A percentile compares a stretch with the other conserved stretches of the same genome.
phyloP scores from a whole-genome alignment of 2,329 filamentous ascomycete species.

The Biscogniauxia sp. region DNA sequence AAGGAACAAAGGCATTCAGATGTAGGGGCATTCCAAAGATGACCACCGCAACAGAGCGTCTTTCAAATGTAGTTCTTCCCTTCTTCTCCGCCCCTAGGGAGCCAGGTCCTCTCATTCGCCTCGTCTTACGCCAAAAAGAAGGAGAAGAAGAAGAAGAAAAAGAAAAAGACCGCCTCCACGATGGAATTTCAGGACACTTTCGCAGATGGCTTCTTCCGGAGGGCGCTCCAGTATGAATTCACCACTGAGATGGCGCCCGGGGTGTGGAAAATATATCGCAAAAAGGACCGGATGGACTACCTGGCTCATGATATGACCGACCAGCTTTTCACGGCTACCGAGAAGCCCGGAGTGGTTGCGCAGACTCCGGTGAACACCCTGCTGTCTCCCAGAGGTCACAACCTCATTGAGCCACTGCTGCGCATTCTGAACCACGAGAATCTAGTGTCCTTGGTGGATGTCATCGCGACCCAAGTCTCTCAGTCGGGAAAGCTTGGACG shows the following conservation, averaged over 20 bases:
- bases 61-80: constrained; percentile 7
- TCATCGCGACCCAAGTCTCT: constrained; percentile 27
- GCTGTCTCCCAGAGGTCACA: constrained; percentile 17
- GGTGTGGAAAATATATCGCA: constrained; percentile 29
- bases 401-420: constrained; percentile 29
- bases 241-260: constrained; percentile 23
- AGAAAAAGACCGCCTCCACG: not conserved
- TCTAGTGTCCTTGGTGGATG: constrained; percentile 43
- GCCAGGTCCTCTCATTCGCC: not conserved
- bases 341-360: constrained; percentile 2
- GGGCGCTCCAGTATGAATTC: constrained; percentile 27
- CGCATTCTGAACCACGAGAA: constrained; percentile 50
- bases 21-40: constrained; percentile 15
- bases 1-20: constrained; percentile 28
- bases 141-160: too few relatives aligned
- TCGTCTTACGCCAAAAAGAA: not conserved
- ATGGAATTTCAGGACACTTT: constrained; percentile 16
- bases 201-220: constrained; percentile 3
- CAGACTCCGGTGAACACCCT: constrained; percentile 8
- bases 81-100: not conserved
- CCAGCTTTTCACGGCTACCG: constrained; percentile 10
- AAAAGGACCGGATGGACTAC: constrained; percentile 24
- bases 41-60: constrained; percentile 2
- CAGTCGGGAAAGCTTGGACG: constrained; percentile 13
- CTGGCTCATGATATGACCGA: constrained; percentile 31